Evolutionary conservation across 768 basidiomycete species (phyloP).

Genomic region (Russula compacta): DNA sequence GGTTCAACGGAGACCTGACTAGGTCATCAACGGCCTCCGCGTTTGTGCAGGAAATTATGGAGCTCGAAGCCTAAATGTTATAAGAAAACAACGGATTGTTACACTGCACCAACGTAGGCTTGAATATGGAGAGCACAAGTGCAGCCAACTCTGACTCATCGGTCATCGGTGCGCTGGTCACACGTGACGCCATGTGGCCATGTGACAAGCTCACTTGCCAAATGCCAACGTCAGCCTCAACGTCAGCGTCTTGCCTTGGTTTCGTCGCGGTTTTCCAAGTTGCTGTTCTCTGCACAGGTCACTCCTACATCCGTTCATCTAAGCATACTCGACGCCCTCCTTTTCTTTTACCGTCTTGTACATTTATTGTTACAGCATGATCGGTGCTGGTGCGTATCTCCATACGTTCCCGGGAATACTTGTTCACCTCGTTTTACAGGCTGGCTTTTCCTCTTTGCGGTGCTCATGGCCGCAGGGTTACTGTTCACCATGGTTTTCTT

Average conservation of each 20-base stretch:
- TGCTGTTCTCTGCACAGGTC: neutral
- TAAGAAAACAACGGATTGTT: too few species aligned
- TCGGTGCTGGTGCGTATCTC: conserved; percentile 34
- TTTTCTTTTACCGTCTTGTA: neutral
- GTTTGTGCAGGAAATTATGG: too few species aligned
- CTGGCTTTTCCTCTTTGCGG: conserved; percentile 95
- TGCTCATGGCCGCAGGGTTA: conserved; percentile 88
- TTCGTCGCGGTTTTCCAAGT: neutral
- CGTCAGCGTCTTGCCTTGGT: neutral
- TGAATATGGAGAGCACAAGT: too few species aligned
- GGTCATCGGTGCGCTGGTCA: too few species aligned
- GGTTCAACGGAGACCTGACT: too few species aligned
- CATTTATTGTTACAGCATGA: conserved; percentile 26
- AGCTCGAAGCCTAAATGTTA: too few species aligned
- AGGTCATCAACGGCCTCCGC: too few species aligned
- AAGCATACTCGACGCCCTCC: neutral
- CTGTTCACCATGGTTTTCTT: conserved; percentile 99
- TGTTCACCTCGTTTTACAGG: conserved; percentile 35
- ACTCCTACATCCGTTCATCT: neutral
- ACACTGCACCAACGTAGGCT: too few species aligned
- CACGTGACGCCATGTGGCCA: neutral
- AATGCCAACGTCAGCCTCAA: conserved; percentile 7
- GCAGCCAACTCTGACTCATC: too few species aligned
- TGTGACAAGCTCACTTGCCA: neutral
- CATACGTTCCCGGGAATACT: neutral